Percentiles rank a stretch among this genome's conserved stretches.
These are phyloP conservation scores for Asclepias syriaca DNA, from an alignment of 257 asterid genomes.

Conservation along the genomic window DNA sequence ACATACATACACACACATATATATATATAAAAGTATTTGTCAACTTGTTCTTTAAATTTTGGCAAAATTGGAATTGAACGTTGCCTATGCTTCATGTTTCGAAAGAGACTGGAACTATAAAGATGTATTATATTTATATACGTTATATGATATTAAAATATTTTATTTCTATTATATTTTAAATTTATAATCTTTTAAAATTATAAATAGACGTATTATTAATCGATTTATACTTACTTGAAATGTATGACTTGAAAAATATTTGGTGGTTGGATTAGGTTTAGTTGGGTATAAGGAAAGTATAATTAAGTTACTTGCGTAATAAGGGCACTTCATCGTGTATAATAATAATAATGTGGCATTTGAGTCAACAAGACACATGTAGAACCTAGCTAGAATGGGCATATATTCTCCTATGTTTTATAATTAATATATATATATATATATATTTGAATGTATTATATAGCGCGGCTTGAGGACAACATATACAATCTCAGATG, in stretches of 20 bases:
- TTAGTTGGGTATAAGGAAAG: neutral
- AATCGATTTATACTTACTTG: too few relatives aligned
- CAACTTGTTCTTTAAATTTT: neutral
- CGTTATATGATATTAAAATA: too few relatives aligned
- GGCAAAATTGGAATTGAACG: neutral
- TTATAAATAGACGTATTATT: too few relatives aligned
- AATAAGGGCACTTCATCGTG: neutral
- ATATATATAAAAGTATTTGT: neutral
- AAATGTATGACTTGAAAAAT: neutral
- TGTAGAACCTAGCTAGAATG: neutral
- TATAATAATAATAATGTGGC: neutral
- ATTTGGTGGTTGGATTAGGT: conserved; percentile 6
- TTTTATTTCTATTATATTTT: too few relatives aligned
- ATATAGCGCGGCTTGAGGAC: conserved; percentile 2
- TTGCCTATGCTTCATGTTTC: neutral
- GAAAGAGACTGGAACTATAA: neutral
- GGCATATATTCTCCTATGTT: conserved; percentile 6
- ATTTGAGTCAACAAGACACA: conserved; percentile 11
- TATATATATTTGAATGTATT: too few relatives aligned
- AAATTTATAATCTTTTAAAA: too few relatives aligned
- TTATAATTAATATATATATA: neutral
- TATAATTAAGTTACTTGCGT: neutral
- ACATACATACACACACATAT: too few relatives aligned
- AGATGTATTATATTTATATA: too few relatives aligned
- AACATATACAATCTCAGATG: conserved; percentile 20